Percentiles rank a stretch among this genome's conserved stretches.
Conservation (phyloP, 805 yeast species). For the Sugiyamaella marilandica region DNA sequence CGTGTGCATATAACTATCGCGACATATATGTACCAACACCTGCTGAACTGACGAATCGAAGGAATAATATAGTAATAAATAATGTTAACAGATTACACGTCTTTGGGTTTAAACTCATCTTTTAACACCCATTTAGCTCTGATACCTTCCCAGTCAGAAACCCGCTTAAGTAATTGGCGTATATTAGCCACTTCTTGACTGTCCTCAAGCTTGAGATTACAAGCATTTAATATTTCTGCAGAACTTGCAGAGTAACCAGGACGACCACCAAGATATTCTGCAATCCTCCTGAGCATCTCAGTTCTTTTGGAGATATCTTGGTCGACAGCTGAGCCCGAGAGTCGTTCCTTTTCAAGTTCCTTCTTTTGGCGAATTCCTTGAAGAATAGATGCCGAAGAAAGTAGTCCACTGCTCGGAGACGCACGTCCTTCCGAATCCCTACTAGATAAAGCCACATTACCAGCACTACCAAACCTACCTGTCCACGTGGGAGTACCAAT, state of each 20-base stretch:
- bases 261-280: constrained; percentile 36
- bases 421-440: background rate
- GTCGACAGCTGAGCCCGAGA: background rate
- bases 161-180: constrained; percentile 61
- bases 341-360: constrained; percentile 30
- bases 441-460: constrained; percentile 40
- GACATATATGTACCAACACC: no score
- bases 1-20: no score
- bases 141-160: constrained; percentile 62
- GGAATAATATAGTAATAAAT: background rate
- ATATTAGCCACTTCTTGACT: constrained; percentile 55
- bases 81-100: background rate
- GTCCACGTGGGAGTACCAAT: constrained; percentile 96
- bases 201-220: constrained; percentile 38
- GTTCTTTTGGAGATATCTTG: constrained; percentile 16
- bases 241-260: constrained; percentile 45
- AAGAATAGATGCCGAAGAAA: constrained; percentile 46
- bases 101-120: constrained; percentile 36
- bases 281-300: constrained; percentile 35
- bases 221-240: constrained; percentile 40
- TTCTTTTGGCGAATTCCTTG: constrained; percentile 43
- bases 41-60: background rate
- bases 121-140: constrained; percentile 63
- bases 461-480: constrained; percentile 85
- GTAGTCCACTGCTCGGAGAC: constrained; percentile 5